A percentile compares a stretch with the other conserved stretches of the same genome.
Conservation (phyloP, 345 rosid species). For the Streptanthus diversifolius region DNA sequence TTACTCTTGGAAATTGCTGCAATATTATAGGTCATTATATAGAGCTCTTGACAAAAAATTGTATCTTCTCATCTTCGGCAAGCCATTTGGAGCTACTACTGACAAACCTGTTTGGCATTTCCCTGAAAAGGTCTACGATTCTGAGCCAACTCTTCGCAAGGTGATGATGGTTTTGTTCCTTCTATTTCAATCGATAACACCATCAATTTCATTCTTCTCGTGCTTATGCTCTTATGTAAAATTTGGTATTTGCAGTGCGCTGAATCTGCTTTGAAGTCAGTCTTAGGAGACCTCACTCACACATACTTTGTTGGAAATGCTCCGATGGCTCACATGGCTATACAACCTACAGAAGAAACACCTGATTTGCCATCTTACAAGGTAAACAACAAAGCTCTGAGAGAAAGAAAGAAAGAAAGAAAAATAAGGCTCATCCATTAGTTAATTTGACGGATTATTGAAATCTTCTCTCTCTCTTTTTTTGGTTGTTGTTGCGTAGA, state of each 20-base stretch:
- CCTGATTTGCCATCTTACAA: constrained; percentile 48
- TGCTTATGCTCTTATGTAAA: neutral
- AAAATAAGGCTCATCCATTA: neutral
- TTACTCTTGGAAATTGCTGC: neutral
- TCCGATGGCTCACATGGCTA: constrained; percentile 87
- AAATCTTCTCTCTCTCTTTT: neutral
- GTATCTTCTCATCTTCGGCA: constrained; percentile 78
- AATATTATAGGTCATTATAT: constrained; percentile 47
- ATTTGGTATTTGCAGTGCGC: constrained; percentile 61
- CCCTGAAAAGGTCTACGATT: constrained; percentile 78
- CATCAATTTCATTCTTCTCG: neutral
- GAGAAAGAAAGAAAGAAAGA: neutral
- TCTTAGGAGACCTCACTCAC: constrained; percentile 72
- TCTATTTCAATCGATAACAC: neutral
- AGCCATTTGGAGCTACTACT: constrained; percentile 49
- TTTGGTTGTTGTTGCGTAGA: constrained; percentile 40
- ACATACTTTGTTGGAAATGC: constrained; percentile 96
- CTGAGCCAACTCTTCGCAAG: constrained; percentile 83
- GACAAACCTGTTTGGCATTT: constrained; percentile 86
- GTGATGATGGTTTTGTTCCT: constrained; percentile 9
- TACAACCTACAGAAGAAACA: constrained; percentile 40
- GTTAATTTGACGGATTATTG: neutral
- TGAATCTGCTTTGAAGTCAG: constrained; percentile 75
- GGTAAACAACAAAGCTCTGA: constrained; percentile 41
- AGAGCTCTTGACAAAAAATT: constrained; percentile 87